Evolutionary conservation across 768 basidiomycete genomes (phyloP), one percentile per base, ranked within the genome.

Genomic region (Tulasnella sp.): DNA sequence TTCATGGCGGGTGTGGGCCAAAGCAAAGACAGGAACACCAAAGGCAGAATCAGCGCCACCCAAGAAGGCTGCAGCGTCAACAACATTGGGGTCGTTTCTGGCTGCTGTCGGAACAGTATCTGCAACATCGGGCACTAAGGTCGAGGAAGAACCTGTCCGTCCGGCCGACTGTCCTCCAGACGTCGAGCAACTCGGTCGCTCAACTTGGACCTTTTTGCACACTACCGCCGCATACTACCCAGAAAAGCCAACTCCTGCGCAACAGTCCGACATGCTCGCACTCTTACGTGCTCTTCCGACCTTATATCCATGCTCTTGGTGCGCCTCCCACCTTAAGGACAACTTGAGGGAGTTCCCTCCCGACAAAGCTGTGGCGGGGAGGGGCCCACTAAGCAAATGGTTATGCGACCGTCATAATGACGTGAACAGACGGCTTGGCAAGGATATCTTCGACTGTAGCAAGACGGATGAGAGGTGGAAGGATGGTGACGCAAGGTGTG

Each of bases 161-260:
- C 78, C 79, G 1, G 70, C 73, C 4, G 74, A 86, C 56, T 98
- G 94, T 66, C 94, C 94, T 11, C 83, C 92, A 0, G 93, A 97
- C 69, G 83, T 83, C 42, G 89, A 92, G 66, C 75, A 81, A 58
- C 82, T 98, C 48, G 94, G 94, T 2, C 81, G 82, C 48, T 85
- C 93, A 42, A 94, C 94, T 1, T 97, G 94, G 94, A 84, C 91
- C 14, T 98, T 98, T 77, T 75, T 98, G 31, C 94, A 97, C 66
- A 83, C 91, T 7, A 84, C 94, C 4, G 93, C 92, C 0, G 90
- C 94, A 19, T 96, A 97, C 70, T 98, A 92, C 70, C 92, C 94
- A 25, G 80, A 83, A n/a, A 70, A 72, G 14, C 89, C 94, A 0
- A 79, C 83, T 0, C 74, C 81, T 1, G 71, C 72, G 5, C 89